Evolutionary conservation across 2,329 filamentous ascomycete genomes (phyloP).

Genomic region (Diaporthe sp.): DNA sequence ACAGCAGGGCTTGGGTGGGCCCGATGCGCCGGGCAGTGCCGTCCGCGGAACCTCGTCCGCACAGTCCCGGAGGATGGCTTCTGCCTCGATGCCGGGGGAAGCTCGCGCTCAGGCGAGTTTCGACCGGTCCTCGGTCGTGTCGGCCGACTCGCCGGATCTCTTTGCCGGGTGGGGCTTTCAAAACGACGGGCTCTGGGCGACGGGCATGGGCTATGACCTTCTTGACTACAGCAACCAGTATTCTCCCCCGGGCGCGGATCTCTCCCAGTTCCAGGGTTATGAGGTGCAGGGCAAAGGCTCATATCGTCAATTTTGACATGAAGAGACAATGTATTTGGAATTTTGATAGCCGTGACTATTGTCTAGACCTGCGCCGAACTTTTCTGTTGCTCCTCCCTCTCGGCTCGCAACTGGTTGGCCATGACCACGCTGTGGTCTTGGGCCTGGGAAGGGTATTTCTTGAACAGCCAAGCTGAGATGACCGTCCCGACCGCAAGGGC

Average conservation of each 20-base stretch:
- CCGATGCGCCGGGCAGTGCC: neutral
- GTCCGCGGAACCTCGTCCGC: neutral
- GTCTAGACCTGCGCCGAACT: neutral
- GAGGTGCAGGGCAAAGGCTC: neutral
- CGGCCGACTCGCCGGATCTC: neutral
- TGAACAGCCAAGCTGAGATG: neutral
- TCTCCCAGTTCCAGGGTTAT: neutral
- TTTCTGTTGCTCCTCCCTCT: slow-evolving; percentile 6
- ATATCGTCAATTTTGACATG: neutral
- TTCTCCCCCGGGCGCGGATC: neutral
- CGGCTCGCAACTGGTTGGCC: neutral
- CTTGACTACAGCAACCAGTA: slow-evolving; percentile 16
- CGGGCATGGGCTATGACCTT: slow-evolving; percentile 16
- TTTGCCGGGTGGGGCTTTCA: slow-evolving; percentile 2
- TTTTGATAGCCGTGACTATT: neutral
- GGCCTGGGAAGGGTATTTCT: neutral
- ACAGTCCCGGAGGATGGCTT: neutral
- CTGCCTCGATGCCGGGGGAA: neutral
- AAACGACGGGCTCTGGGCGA: slow-evolving; percentile 22
- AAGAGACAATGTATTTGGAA: neutral
- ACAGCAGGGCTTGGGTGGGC: neutral
- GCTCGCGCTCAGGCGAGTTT: neutral
- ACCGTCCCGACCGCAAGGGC: neutral
- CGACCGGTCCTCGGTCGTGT: neutral
- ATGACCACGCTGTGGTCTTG: neutral